Evolutionary conservation across 495 filamentous ascomycete species (phyloP).

Genomic region (Pyronema omphalodes): DNA sequence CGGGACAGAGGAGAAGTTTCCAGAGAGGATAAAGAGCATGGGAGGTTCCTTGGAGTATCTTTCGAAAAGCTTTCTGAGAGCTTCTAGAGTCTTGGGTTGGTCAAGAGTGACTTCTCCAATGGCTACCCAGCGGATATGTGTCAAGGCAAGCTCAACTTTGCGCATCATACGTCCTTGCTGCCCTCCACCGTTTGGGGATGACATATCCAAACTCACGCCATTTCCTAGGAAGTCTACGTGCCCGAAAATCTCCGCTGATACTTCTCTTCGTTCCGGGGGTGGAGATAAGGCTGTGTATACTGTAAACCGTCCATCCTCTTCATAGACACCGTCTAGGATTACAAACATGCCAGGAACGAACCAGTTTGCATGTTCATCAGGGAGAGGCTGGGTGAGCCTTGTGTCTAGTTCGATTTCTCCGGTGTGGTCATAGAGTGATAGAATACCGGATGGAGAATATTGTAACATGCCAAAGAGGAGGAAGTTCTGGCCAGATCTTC

Average conservation of each 20-base stretch:
- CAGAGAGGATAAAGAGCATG: conserved; percentile 58
- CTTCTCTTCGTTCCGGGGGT: conserved; percentile 65
- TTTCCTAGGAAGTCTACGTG: conserved; percentile 87
- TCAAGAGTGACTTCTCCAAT: conserved; percentile 75
- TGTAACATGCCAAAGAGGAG: conserved; percentile 72
- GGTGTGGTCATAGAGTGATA: conserved; percentile 69
- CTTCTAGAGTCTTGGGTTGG: conserved; percentile 53
- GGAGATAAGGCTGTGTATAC: conserved; percentile 78
- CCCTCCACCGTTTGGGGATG: conserved; percentile 40
- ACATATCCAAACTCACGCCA: conserved; percentile 19
- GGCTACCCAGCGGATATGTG: conserved; percentile 42
- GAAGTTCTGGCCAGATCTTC: conserved; percentile 67
- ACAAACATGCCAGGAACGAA: conserved; percentile 91
- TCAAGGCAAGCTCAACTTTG: conserved; percentile 37
- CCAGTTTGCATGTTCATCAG: conserved; percentile 62
- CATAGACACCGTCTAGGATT: conserved; percentile 80
- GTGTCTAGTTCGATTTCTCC: conserved; percentile 75
- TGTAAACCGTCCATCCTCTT: conserved; percentile 81
- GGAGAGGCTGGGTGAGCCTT: conserved; percentile 59
- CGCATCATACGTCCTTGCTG: conserved; percentile 76
- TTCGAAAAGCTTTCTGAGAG: conserved; percentile 54
- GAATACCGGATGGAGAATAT: conserved; percentile 59
- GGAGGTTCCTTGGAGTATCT: conserved; percentile 55
- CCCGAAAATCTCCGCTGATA: conserved; percentile 71
- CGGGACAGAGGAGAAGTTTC: conserved; percentile 64